Percentiles rank a stretch among this genome's conserved stretches.
Conservation (phyloP, 371 early-diverging fungal species). For the Rhizopus arrhizus region DNA sequence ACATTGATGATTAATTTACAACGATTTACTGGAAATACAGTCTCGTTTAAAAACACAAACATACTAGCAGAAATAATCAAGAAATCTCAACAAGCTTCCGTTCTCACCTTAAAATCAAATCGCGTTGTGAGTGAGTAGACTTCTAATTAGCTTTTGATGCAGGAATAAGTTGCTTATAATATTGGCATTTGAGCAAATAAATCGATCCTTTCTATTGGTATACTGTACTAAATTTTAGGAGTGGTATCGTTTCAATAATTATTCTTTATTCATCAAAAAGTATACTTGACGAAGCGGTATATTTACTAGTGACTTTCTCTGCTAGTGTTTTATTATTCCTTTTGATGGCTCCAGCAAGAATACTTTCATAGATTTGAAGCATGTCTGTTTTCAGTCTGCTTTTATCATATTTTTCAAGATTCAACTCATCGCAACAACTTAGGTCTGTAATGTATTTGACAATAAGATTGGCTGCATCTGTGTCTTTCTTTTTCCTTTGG, state of each 20-base stretch:
- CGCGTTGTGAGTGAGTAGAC: too few relatives aligned
- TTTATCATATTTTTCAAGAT: conserved; percentile 5
- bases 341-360: conserved; percentile 9
- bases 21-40: too few relatives aligned
- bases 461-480: conserved; percentile 3
- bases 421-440: conserved; percentile 6
- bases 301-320: conserved; percentile 1
- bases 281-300: background rate
- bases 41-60: too few relatives aligned
- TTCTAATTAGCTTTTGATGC: too few relatives aligned
- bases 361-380: conserved; percentile 8
- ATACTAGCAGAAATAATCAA: too few relatives aligned
- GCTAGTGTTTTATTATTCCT: conserved; percentile 2
- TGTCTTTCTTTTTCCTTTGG: conserved; percentile 2
- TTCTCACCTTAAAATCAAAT: too few relatives aligned
- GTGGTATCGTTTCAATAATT: background rate
- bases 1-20: too few relatives aligned
- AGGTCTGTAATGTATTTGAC: conserved; percentile 6
- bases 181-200: too few relatives aligned
- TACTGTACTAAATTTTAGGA: background rate
- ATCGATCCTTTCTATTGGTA: too few relatives aligned
- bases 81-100: too few relatives aligned
- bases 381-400: conserved; percentile 5
- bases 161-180: too few relatives aligned
- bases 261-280: conserved; percentile 3